Evolutionary conservation across 495 filamentous ascomycete genomes (phyloP).

Genomic region (Hyaloscypha variabilis): DNA sequence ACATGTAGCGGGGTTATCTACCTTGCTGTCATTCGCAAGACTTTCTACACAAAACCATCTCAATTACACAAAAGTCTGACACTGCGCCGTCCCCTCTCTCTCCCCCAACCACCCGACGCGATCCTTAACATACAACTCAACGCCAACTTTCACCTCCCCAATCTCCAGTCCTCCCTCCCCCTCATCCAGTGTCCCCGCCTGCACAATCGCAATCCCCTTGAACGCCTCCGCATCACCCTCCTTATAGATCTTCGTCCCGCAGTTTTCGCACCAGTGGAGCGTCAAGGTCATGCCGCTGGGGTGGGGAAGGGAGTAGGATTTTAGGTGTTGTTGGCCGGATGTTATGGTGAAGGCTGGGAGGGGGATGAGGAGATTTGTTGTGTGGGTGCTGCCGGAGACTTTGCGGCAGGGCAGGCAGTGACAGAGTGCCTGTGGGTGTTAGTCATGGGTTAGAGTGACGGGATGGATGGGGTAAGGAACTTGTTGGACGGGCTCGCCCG

Average conservation of each 20-base stretch:
- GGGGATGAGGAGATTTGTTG: slow-evolving; percentile 12
- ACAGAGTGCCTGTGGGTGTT: slow-evolving; percentile 14
- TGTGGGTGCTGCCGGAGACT: slow-evolving; percentile 2
- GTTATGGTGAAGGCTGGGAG: neutral
- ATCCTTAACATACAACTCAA: slow-evolving; percentile 14
- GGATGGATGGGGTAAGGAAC: neutral
- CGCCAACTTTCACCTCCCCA: slow-evolving; percentile 13
- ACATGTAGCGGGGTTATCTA: too few relatives aligned
- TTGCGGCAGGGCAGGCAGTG: slow-evolving; percentile 22
- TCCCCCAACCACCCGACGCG: slow-evolving; percentile 3
- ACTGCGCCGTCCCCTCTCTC: slow-evolving; percentile 10
- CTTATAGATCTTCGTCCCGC: slow-evolving; percentile 19
- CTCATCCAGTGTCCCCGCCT: slow-evolving; percentile 36
- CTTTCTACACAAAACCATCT: too few relatives aligned
- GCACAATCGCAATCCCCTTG: slow-evolving; percentile 41
- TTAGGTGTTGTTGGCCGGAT: neutral
- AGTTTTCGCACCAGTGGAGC: slow-evolving; percentile 5
- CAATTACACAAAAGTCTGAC: slow-evolving; percentile 13
- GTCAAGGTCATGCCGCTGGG: slow-evolving; percentile 13
- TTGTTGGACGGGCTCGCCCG: slow-evolving; percentile 5
- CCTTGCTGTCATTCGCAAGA: too few relatives aligned
- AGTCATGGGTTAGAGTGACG: neutral
- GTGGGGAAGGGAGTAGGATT: neutral
- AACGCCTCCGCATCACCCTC: slow-evolving; percentile 41
- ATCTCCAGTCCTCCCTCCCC: neutral